These are phyloP conservation scores for Nemania serpens DNA, from an alignment of 2,329 filamentous ascomycete species.

Conservation along the genomic window DNA sequence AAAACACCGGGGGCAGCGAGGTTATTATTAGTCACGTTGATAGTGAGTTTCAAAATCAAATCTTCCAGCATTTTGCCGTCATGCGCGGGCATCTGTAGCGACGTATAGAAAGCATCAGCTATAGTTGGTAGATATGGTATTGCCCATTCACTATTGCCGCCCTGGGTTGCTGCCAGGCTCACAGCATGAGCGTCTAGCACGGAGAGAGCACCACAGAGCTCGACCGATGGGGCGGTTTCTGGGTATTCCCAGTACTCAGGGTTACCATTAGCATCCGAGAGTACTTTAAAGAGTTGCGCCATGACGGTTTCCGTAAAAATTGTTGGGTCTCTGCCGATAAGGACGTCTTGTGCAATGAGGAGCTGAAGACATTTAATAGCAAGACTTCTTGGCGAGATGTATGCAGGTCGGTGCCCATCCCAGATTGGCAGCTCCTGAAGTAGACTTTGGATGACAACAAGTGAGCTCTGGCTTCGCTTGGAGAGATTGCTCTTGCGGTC, in stretches of 20 bases:
- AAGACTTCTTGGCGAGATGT: slow-evolving; percentile 66
- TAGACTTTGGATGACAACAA: slow-evolving; percentile 58
- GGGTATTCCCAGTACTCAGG: slow-evolving; percentile 46
- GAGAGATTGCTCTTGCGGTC: slow-evolving; percentile 73
- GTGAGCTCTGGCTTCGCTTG: slow-evolving; percentile 61
- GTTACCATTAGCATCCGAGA: slow-evolving; percentile 44
- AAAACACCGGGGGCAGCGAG: slow-evolving; percentile 70
- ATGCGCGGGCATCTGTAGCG: slow-evolving; percentile 43
- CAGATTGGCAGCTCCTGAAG: slow-evolving; percentile 63
- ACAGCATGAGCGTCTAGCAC: slow-evolving; percentile 61
- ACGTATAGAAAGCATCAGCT: slow-evolving; percentile 51
- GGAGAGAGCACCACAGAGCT: slow-evolving; percentile 51
- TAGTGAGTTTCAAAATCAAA: slow-evolving; percentile 69
- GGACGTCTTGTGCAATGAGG: slow-evolving; percentile 56
- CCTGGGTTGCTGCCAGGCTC: slow-evolving; percentile 49
- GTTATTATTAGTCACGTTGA: slow-evolving; percentile 87
- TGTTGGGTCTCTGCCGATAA: slow-evolving; percentile 52
- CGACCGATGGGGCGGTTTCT: slow-evolving; percentile 39
- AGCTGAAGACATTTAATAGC: slow-evolving; percentile 67
- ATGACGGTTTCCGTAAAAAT: slow-evolving; percentile 56
- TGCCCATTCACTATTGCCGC: slow-evolving; percentile 51
- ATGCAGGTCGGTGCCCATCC: slow-evolving; percentile 55
- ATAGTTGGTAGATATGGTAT: slow-evolving; percentile 56
- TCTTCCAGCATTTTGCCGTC: slow-evolving; percentile 49
- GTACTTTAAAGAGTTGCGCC: slow-evolving; percentile 53